A percentile compares a stretch with the other conserved stretches of the same genome.
phyloP scores from a whole-genome alignment of 108 stramenopile genomes.

The Fistulifera pelliculosa region DNA sequence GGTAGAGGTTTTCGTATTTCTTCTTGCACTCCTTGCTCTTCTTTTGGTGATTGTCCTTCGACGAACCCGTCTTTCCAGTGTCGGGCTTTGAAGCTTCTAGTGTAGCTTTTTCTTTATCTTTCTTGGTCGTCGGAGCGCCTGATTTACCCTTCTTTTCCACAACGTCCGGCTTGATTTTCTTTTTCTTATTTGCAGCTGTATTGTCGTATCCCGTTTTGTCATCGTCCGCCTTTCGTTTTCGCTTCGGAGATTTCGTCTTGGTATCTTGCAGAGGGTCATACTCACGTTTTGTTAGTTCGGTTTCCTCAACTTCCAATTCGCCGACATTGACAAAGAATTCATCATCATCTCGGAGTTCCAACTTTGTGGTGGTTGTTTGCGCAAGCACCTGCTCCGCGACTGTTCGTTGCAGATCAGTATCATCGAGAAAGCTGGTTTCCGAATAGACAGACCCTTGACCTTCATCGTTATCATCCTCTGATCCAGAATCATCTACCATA shows the following conservation, averaged over 20 bases:
- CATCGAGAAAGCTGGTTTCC: conserved; percentile 66
- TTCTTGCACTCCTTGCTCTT: conserved; percentile 13
- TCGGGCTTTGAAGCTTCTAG: background rate
- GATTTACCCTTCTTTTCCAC: conserved; percentile 16
- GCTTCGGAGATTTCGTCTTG: conserved; percentile 14
- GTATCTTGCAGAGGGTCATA: conserved; percentile 51
- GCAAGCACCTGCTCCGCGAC: conserved; percentile 77
- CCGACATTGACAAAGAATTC: conserved; percentile 88
- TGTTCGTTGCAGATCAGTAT: conserved; percentile 55
- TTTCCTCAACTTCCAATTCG: conserved; percentile 68
- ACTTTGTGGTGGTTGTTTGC: conserved; percentile 54
- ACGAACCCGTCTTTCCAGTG: background rate
- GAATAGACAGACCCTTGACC: conserved; percentile 62
- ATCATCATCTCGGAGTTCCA: conserved; percentile 69
- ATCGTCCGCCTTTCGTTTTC: conserved; percentile 20
- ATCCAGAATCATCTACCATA: conserved; percentile 32
- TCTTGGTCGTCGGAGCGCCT: conserved; percentile 3
- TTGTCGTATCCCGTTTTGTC: background rate
- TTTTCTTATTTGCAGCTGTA: conserved; percentile 12
- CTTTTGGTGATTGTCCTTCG: background rate
- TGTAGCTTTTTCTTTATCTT: conserved; percentile 2
- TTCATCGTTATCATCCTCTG: conserved; percentile 28
- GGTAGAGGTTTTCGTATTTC: conserved; percentile 21
- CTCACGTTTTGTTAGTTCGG: conserved; percentile 48
- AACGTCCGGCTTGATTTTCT: conserved; percentile 14